Conservation (phyloP, 345 rosid species). For the Melaleuca alternifolia region DNA sequence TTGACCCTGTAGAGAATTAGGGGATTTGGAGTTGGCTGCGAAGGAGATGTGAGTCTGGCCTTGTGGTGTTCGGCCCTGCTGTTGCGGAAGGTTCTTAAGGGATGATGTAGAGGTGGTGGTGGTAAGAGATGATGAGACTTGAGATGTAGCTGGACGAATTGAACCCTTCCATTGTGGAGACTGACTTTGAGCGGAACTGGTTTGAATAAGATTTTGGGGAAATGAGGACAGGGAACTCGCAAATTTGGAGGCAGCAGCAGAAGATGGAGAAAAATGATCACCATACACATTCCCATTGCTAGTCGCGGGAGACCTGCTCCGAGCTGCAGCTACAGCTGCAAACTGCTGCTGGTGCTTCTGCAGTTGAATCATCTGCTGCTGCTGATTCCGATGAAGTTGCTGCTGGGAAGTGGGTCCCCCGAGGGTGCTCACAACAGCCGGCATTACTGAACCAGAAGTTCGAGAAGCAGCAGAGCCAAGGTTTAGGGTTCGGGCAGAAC, state of each 20-base stretch:
- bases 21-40: slow-evolving; percentile 55
- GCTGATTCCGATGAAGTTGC: slow-evolving; percentile 7
- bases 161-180: slow-evolving; percentile 89
- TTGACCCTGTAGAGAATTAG: slow-evolving; percentile 35
- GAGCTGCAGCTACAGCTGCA: slow-evolving; percentile 43
- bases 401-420: slow-evolving; percentile 17
- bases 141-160: slow-evolving; percentile 39
- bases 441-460: slow-evolving; percentile 34
- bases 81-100: slow-evolving; percentile 49
- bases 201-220: slow-evolving; percentile 71
- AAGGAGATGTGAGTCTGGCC: slow-evolving; percentile 69
- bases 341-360: slow-evolving; percentile 47
- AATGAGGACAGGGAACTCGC: slow-evolving; percentile 44
- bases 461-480: slow-evolving; percentile 46
- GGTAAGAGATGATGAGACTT: slow-evolving; percentile 39
- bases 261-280: slow-evolving; percentile 47
- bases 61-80: slow-evolving; percentile 62
- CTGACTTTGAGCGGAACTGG: slow-evolving; percentile 44
- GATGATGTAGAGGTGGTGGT: slow-evolving; percentile 41
- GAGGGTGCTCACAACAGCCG: slow-evolving; percentile 15
- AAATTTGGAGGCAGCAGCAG: slow-evolving; percentile 51
- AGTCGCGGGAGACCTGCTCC: slow-evolving; percentile 50
- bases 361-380: slow-evolving; percentile 46
- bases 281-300: slow-evolving; percentile 55
- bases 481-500: slow-evolving; percentile 54